phyloP scores from a whole-genome alignment of 164 flowering plant genomes.

The Dillenia suffruticosa region DNA sequence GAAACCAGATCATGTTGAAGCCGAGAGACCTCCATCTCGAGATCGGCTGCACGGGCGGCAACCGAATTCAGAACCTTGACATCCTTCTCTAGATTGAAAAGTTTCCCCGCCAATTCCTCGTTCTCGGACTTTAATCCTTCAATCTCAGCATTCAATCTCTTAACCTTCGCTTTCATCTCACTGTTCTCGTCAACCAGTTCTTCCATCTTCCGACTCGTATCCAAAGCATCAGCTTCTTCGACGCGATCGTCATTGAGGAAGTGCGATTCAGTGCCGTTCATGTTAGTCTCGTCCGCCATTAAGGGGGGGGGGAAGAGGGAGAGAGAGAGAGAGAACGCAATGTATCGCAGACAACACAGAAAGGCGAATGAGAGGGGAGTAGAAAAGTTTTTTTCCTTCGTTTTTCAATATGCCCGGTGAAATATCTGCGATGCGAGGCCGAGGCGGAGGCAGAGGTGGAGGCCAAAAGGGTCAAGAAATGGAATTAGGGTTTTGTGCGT shows the following conservation, averaged over 20 bases:
- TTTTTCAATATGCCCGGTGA: too few species aligned
- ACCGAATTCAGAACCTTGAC: slow-evolving; percentile 28
- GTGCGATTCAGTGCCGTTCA: slow-evolving; percentile 24
- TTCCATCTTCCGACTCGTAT: slow-evolving; percentile 30
- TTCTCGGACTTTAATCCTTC: slow-evolving; percentile 28
- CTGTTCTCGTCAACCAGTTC: slow-evolving; percentile 23
- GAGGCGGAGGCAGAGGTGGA: too few species aligned
- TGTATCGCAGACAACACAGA: background rate
- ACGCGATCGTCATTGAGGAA: slow-evolving; percentile 19
- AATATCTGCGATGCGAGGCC: too few species aligned
- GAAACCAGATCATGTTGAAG: slow-evolving; percentile 60
- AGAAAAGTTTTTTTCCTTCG: background rate
- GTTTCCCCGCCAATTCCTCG: slow-evolving; percentile 22
- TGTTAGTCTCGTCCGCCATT: slow-evolving; percentile 41
- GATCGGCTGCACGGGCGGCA: slow-evolving; percentile 43
- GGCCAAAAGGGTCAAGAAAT: too few species aligned
- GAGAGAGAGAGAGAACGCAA: background rate
- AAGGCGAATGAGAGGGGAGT: background rate
- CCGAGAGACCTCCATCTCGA: slow-evolving; percentile 61
- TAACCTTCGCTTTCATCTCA: slow-evolving; percentile 22
- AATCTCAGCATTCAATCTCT: slow-evolving; percentile 29
- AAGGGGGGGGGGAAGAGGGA: slow-evolving; percentile 3
- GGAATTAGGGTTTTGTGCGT: too few species aligned
- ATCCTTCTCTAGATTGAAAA: slow-evolving; percentile 21
- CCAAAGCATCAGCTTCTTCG: slow-evolving; percentile 13